Base-by-base conservation (phyloP, 208 protist species). In the Balamuthia mandrillaris region DNA sequence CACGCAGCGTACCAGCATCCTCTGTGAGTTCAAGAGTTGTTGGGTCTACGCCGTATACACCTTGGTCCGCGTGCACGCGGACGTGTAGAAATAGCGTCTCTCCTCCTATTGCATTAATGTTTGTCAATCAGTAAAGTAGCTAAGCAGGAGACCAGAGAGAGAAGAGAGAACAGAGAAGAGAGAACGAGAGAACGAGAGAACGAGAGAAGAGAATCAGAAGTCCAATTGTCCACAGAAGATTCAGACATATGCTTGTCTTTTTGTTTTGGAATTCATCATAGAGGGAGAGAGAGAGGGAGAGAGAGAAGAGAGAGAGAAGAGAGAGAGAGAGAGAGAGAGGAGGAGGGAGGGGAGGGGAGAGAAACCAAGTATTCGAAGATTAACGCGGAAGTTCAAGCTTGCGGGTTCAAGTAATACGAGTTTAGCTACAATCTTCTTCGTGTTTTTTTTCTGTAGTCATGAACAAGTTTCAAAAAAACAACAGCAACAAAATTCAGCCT, bases 41-140 rank as follows among this genome's bases (percentile, higher is more conserved):
- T 10, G 88, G 88, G 21, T 91, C 88, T 24, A 87, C 85, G 39
- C 88, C 88, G 72, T 86, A 91, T 6, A 88, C 88, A 66, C 88
- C 88, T 29, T 81, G 72, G 3, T 60, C 45, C 41, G 72, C 29
- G 31, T 81, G 44, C 24, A 49, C 60, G 29, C 72, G 72, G 21
- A 81, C 72, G 3, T 61, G 29, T 5, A 81, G 51, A 37, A 81
- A 81, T 3, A 81, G 29, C 12, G 81, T 89, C 52, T 91, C 85
- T 35, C 60, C 81, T 70, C 60, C 61, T 18, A n/a, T 31, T 54
- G 72, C 21, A n/a, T n/a, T n/a, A 18, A 49, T 81, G 72, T 81
- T 39, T 81, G 72, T 12, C 60, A 68, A 68, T 24, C 60, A 68
- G n/a, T n/a, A n/a, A n/a, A n/a, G n/a, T n/a, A n/a, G n/a, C n/a